These are phyloP conservation scores for Coprinellus micaceus DNA, from an alignment of 768 basidiomycete species.

Conservation along the genomic window DNA sequence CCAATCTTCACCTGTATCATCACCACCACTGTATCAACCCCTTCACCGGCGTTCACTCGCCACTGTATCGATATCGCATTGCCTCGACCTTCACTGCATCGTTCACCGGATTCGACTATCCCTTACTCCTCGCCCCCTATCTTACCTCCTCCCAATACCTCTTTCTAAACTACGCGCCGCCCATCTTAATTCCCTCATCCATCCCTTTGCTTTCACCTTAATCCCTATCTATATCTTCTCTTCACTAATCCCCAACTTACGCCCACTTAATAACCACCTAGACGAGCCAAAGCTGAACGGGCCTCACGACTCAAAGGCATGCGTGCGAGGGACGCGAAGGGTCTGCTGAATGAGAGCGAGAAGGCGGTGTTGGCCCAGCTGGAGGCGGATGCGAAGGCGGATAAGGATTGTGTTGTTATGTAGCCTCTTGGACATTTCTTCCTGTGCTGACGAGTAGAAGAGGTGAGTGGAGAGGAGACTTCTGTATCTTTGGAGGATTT, in stretches of 20 bases:
- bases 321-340: slow-evolving; percentile 71
- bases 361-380: slow-evolving; percentile 54
- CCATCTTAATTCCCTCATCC: slow-evolving; percentile 20
- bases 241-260: too few species aligned
- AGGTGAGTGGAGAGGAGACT: background rate
- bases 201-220: too few species aligned
- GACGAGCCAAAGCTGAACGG: slow-evolving; percentile 72
- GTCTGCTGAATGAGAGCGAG: slow-evolving; percentile 64
- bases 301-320: slow-evolving; percentile 69
- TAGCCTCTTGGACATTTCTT: slow-evolving; percentile 18
- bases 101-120: too few species aligned
- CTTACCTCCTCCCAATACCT: too few species aligned
- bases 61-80: slow-evolving; percentile 20
- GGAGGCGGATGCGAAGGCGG: slow-evolving; percentile 37
- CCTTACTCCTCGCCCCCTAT: too few species aligned
- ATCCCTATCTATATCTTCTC: too few species aligned
- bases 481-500: background rate
- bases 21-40: slow-evolving; percentile 50
- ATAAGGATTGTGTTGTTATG: slow-evolving; percentile 58
- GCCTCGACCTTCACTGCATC: too few species aligned
- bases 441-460: background rate
- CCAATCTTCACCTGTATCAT: too few species aligned
- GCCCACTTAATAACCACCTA: too few species aligned
- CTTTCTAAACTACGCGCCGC: too few species aligned
- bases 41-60: slow-evolving; percentile 1